These are phyloP conservation scores for Passiflora organensis DNA, from an alignment of 345 rosid genomes.

Conservation along the genomic window DNA sequence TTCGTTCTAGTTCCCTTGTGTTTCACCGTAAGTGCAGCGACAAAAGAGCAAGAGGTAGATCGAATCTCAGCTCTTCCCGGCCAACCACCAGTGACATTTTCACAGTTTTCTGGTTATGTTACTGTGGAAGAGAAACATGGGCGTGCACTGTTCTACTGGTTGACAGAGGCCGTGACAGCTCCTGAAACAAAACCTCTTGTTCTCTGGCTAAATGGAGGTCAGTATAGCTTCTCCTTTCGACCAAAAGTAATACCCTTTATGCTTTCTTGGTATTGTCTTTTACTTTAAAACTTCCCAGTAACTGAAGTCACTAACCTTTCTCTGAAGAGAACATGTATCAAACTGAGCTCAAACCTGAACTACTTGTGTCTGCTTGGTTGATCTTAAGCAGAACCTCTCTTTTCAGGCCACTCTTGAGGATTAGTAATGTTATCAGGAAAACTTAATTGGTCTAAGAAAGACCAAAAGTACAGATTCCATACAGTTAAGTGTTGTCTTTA, in stretches of 20 bases:
- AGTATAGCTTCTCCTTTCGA: neutral
- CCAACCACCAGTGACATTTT: conserved; percentile 65
- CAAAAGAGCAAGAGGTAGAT: conserved; percentile 53
- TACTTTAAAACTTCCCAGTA: neutral
- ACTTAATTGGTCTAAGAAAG: no score
- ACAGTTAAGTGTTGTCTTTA: no score
- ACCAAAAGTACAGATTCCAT: no score
- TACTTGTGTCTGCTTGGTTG: neutral
- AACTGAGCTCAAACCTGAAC: no score
- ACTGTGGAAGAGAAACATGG: conserved; percentile 62
- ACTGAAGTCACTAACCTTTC: neutral
- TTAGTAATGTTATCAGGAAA: no score
- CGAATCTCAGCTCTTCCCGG: conserved; percentile 77
- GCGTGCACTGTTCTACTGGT: conserved; percentile 85
- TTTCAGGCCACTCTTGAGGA: neutral
- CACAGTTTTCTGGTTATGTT: conserved; percentile 84
- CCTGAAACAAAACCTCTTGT: conserved; percentile 71
- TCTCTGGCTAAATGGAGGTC: conserved; percentile 99
- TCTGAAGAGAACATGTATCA: neutral
- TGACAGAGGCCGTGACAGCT: conserved; percentile 55
- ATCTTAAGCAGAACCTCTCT: neutral
- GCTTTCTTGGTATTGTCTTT: neutral
- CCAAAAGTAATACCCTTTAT: neutral
- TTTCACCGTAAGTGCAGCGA: neutral
- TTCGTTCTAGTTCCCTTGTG: neutral